Base-by-base conservation (phyloP, 176 grass and related monocot species). In the Sorghum bicolor region DNA sequence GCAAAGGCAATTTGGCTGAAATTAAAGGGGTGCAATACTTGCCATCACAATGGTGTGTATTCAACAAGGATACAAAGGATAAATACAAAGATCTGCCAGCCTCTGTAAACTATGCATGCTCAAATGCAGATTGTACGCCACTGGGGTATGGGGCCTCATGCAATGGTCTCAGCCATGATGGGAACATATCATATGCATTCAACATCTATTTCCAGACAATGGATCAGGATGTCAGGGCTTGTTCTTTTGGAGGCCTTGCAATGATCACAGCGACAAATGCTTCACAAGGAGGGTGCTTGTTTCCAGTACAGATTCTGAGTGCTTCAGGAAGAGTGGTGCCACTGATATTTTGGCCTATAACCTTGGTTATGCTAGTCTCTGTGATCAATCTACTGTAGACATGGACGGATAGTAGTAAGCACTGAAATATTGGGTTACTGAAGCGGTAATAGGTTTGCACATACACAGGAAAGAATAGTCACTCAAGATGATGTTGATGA, bases 11-110 rank as follows among this genome's bases (percentile, higher is more conserved):
- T 86, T 78, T 91, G 41, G 22, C 83, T 80, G 81, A 89, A 63
- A 89, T 90, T 4, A 73, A 89, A 78, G 87, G 91, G 16, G 86
- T 96, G 22, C 84, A 89, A 29, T 82, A 93, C 70, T 85, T 97
- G 68, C 91, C 94, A 39, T 73, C 84, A 45, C 91, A 93, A 58
- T 97, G 94, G 91, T 97, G 94, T 30, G 87, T 94, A 32, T 87
- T 93, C 57, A 88, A 91, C 82, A 85, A 91, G 55, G 87, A 90
- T 69, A 65, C 63, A 1, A 87, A 87, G 72, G 68, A 87, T 25
- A 93, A 89, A 39, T 93, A 83, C 83, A 89, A 79, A 24, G 67
- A 91, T 29, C 39, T 97, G 69, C 78, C 78, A 29, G 71, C 71
- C n/a, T 87, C 81, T 58, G 85, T 91, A 57, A 87, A 93, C 63